Conservation (phyloP, 1,284 basidiomycete genomes). For the Rhodotorula glutinis region DNA sequence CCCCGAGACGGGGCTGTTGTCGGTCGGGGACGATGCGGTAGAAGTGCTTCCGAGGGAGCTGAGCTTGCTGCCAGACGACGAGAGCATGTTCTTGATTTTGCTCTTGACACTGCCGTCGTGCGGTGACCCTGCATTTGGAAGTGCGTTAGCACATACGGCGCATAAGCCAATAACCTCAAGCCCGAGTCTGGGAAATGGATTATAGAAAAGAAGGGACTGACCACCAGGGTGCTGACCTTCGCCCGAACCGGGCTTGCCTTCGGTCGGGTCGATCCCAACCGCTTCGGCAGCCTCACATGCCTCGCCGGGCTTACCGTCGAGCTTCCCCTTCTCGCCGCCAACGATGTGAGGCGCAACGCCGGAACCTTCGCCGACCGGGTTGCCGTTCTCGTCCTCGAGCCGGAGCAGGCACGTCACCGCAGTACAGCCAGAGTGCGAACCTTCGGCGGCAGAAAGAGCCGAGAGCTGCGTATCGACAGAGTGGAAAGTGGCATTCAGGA, state of each 20-base stretch:
- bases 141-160: no score
- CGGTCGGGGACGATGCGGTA: slow-evolving; percentile 5
- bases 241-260: slow-evolving; percentile 16
- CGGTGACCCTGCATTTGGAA: background rate
- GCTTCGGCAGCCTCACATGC: slow-evolving; percentile 22
- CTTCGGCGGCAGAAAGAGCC: slow-evolving; percentile 66
- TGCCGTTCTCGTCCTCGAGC: slow-evolving; percentile 65
- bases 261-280: slow-evolving; percentile 19
- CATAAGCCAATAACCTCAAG: no score
- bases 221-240: background rate
- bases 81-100: slow-evolving; percentile 27
- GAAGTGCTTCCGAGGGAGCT: background rate
- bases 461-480: slow-evolving; percentile 73
- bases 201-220: no score
- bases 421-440: slow-evolving; percentile 94
- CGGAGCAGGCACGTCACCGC: slow-evolving; percentile 94
- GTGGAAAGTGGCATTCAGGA: slow-evolving; percentile 92
- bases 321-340: background rate
- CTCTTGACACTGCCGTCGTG: background rate
- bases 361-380: slow-evolving; percentile 40
- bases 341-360: slow-evolving; percentile 27
- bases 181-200: no score
- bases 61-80: slow-evolving; percentile 15
- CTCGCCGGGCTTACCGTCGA: slow-evolving; percentile 22
- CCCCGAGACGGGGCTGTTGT: slow-evolving; percentile 18